Percentiles rank a stretch among this genome's conserved stretches.
phyloP scores from a whole-genome alignment of 2,329 filamentous ascomycete genomes.

The Pseudogymnoascus sp. region DNA sequence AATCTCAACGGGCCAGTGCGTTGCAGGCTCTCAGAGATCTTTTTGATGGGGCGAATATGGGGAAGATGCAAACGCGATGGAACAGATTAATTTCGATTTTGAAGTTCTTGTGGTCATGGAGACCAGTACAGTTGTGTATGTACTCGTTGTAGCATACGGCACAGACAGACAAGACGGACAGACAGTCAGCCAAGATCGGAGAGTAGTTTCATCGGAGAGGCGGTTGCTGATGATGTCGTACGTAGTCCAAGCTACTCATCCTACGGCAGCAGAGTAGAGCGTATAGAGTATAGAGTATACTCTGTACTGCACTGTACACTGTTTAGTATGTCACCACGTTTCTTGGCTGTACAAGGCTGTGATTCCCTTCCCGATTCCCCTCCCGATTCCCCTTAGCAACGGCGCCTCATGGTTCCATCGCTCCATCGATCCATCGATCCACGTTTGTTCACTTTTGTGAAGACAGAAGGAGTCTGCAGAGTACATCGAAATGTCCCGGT shows the following conservation, averaged over 20 bases:
- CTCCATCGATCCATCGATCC: neutral
- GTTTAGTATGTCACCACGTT: neutral
- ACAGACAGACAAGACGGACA: neutral
- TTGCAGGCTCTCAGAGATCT: neutral
- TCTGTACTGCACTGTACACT: neutral
- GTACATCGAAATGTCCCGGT: slow-evolving; percentile 2
- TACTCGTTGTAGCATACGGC: neutral
- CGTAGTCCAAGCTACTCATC: neutral
- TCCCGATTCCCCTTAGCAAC: slow-evolving; percentile 5
- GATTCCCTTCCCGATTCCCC: neutral
- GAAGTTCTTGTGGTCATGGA: neutral
- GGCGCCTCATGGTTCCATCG: neutral
- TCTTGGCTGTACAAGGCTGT: slow-evolving; percentile 4
- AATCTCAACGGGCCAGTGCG: slow-evolving; percentile 6
- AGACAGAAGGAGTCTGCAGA: neutral
- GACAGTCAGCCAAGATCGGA: neutral
- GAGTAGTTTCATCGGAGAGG: neutral
- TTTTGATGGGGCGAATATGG: slow-evolving; percentile 1
- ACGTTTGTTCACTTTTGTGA: neutral
- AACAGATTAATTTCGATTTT: neutral
- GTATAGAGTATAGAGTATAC: neutral
- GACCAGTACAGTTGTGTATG: neutral
- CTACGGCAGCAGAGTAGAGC: neutral
- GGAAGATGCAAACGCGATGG: slow-evolving; percentile 3
- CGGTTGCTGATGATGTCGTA: neutral